These are phyloP conservation scores for Plasmodium chabaudi DNA, from an alignment of 169 alveolate species.

Conservation along the genomic window DNA sequence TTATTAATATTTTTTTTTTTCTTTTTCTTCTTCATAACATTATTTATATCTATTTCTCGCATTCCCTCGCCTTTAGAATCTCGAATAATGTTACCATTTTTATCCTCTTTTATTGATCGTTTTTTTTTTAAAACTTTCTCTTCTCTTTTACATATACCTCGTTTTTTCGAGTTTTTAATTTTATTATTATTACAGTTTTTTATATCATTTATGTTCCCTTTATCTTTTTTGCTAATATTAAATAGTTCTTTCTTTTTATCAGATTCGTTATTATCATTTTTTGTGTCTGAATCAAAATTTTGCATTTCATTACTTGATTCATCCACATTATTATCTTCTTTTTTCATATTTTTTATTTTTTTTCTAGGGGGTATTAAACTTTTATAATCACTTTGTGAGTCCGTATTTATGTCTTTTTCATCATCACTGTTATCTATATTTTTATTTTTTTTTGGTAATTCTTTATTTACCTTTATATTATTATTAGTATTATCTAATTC, in stretches of 20 bases:
- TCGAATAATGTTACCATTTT: not conserved
- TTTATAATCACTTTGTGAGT: constrained; percentile 12
- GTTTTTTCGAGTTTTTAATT: constrained; percentile 12
- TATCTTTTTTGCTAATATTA: not conserved
- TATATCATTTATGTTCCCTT: not conserved
- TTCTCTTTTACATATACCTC: constrained; percentile 4
- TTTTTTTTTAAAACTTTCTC: not conserved
- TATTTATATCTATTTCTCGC: not conserved
- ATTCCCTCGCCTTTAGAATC: not conserved
- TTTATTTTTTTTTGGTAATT: constrained; percentile 5
- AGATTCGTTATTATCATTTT: constrained; percentile 5
- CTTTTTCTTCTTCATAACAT: constrained; percentile 11
- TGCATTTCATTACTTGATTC: constrained; percentile 5
- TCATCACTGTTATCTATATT: not conserved
- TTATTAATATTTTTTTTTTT: constrained; percentile 26
- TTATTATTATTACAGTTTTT: not conserved
- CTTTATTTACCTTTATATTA: constrained; percentile 5
- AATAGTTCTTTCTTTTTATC: constrained; percentile 6
- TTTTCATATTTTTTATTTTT: constrained; percentile 51
- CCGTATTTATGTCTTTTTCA: constrained; percentile 1
- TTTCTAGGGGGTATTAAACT: constrained; percentile 44
- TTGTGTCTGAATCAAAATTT: not conserved
- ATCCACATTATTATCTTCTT: constrained; percentile 4
- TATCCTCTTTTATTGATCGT: not conserved
- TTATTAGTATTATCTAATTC: not conserved